Evolutionary conservation across 176 grass and related monocot species (phyloP).

Genomic region (Bonia amplexicaulis): DNA sequence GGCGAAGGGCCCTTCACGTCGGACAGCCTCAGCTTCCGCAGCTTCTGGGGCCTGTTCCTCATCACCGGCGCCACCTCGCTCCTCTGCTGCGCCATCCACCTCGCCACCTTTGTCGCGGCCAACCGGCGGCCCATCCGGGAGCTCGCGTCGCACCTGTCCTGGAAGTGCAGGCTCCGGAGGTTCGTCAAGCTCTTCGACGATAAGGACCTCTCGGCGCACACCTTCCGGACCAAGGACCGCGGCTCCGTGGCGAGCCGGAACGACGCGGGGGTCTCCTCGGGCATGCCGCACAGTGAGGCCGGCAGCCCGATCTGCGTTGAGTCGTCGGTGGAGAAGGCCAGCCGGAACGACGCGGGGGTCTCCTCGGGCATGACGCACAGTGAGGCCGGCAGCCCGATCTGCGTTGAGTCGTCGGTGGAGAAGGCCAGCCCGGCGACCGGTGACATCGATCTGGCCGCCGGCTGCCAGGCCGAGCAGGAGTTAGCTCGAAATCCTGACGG

Average conservation of each 20-base stretch:
- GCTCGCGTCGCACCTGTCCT: neutral
- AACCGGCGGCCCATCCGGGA: neutral
- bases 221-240: constrained; percentile 24
- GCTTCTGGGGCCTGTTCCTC: constrained; percentile 88
- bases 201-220: constrained; percentile 40
- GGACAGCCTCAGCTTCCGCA: constrained; percentile 47
- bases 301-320: constrained; percentile 19
- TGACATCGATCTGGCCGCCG: constrained; percentile 21
- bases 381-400: neutral
- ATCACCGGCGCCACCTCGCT: constrained; percentile 61
- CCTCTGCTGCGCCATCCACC: constrained; percentile 26
- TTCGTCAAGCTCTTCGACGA: constrained; percentile 31
- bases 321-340: too few relatives aligned
- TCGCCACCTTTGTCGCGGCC: constrained; percentile 10
- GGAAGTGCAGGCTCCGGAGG: neutral
- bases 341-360: neutral
- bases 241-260: neutral
- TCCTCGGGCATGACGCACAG: neutral
- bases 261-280: neutral
- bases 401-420: neutral
- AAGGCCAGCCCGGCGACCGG: neutral
- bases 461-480: neutral
- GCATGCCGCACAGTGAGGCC: neutral
- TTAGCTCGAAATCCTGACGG: neutral
- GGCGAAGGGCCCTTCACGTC: constrained; percentile 29